These are phyloP conservation scores for Mitragyna speciosa DNA, from an alignment of 257 asterid species.

Conservation along the genomic window DNA sequence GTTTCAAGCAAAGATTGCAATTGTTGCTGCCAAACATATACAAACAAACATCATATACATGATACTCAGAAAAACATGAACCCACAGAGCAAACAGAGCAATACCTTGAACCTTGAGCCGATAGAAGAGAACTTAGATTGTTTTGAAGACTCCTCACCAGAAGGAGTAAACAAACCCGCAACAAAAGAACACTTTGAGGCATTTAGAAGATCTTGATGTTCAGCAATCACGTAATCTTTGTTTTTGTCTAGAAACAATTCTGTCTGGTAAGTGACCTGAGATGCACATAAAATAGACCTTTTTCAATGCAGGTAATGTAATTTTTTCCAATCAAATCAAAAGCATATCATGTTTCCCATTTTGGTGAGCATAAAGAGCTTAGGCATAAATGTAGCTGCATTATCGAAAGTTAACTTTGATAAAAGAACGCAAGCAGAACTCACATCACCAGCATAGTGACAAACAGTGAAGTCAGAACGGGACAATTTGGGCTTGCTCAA, in stretches of 20 bases:
- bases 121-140: constrained; percentile 96
- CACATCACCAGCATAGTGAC: constrained; percentile 98
- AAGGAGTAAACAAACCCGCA: constrained; percentile 71
- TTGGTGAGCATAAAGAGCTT: neutral
- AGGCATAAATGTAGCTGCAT: neutral
- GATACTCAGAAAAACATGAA: constrained; percentile 14
- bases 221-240: constrained; percentile 97
- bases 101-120: constrained; percentile 93
- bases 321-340: constrained; percentile 17
- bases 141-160: constrained; percentile 82
- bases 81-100: constrained; percentile 11
- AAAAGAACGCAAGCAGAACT: constrained; percentile 33
- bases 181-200: constrained; percentile 83
- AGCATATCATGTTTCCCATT: constrained; percentile 12
- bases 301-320: neutral
- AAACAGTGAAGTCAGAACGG: constrained; percentile 91
- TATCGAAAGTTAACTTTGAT: neutral
- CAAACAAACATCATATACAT: constrained; percentile 14
- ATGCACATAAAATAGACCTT: constrained; percentile 11
- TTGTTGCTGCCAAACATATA: constrained; percentile 58
- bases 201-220: constrained; percentile 88
- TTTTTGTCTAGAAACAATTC: constrained; percentile 93
- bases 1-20: constrained; percentile 63
- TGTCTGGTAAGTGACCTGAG: constrained; percentile 95
- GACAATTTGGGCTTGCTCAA: constrained; percentile 96